phyloP scores from a whole-genome alignment of 2,329 filamentous ascomycete genomes.

The Didymella arachidicola region DNA sequence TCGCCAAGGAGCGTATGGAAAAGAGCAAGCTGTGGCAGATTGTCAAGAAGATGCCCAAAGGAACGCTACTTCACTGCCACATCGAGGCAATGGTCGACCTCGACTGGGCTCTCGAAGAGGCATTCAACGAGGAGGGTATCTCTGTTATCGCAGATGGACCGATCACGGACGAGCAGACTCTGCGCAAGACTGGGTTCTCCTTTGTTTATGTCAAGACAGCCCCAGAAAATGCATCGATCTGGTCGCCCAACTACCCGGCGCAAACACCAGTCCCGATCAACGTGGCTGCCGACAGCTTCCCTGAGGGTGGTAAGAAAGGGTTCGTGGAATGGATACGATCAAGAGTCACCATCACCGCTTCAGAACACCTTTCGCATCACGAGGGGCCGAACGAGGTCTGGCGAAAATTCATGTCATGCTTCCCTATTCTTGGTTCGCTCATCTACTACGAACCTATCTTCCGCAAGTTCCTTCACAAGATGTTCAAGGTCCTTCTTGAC shows the following conservation, averaged over 20 bases:
- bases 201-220: constrained; percentile 63
- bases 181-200: constrained; percentile 63
- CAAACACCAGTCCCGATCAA: constrained; percentile 66
- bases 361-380: constrained; percentile 80
- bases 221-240: constrained; percentile 63
- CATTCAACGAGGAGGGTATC: constrained; percentile 76
- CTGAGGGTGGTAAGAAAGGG: constrained; percentile 71
- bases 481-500: constrained; percentile 74
- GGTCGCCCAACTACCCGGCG: constrained; percentile 69
- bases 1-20: constrained; percentile 87
- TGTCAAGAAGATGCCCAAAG: constrained; percentile 86
- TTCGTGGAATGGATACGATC: constrained; percentile 81
- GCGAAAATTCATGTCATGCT: constrained; percentile 79
- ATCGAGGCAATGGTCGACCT: constrained; percentile 91
- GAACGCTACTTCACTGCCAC: constrained; percentile 84
- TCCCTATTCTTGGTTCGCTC: constrained; percentile 75
- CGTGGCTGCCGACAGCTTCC: constrained; percentile 75
- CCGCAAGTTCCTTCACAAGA: constrained; percentile 73
- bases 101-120: constrained; percentile 76
- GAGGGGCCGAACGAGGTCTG: constrained; percentile 85
- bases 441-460: constrained; percentile 93
- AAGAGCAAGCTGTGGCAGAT: constrained; percentile 85
- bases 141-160: constrained; percentile 69
- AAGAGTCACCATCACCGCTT: constrained; percentile 73
- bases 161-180: constrained; percentile 63